Conservation (phyloP, 2,329 filamentous ascomycete genomes). For the Colletotrichum trifolii region DNA sequence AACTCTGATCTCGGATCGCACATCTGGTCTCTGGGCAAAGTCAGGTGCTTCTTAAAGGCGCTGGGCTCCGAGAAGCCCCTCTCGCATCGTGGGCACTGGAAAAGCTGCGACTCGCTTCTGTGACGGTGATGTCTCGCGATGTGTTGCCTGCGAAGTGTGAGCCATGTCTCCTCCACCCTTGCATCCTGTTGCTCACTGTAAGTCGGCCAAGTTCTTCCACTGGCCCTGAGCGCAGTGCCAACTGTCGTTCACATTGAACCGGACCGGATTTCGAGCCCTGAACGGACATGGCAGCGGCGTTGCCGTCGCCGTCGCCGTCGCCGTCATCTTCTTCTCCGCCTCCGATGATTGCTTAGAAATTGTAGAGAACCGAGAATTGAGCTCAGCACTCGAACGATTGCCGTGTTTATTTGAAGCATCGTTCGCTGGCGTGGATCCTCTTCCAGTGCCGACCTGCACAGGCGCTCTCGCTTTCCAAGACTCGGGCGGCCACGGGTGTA, state of each 20-base stretch:
- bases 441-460: neutral
- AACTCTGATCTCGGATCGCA: slow-evolving; percentile 43
- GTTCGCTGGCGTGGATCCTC: neutral
- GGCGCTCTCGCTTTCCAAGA: neutral
- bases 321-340: neutral
- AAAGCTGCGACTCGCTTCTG: slow-evolving; percentile 48
- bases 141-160: slow-evolving; percentile 45
- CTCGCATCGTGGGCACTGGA: slow-evolving; percentile 53
- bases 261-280: slow-evolving; percentile 54
- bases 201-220: slow-evolving; percentile 53
- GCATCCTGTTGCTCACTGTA: slow-evolving; percentile 34
- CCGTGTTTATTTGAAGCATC: no score
- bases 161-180: neutral
- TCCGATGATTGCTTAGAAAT: neutral
- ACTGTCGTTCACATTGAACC: slow-evolving; percentile 58
- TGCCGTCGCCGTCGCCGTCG: no score
- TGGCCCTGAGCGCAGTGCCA: slow-evolving; percentile 56
- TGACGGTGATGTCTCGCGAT: slow-evolving; percentile 57
- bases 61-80: slow-evolving; percentile 50
- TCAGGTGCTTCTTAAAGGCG: slow-evolving; percentile 51
- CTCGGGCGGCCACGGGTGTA: slow-evolving; percentile 5
- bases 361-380: no score
- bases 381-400: no score
- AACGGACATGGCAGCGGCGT: slow-evolving; percentile 49
- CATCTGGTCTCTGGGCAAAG: slow-evolving; percentile 53